phyloP scores from a whole-genome alignment of 306 rosid species.

The Erythrophleum fordii region DNA sequence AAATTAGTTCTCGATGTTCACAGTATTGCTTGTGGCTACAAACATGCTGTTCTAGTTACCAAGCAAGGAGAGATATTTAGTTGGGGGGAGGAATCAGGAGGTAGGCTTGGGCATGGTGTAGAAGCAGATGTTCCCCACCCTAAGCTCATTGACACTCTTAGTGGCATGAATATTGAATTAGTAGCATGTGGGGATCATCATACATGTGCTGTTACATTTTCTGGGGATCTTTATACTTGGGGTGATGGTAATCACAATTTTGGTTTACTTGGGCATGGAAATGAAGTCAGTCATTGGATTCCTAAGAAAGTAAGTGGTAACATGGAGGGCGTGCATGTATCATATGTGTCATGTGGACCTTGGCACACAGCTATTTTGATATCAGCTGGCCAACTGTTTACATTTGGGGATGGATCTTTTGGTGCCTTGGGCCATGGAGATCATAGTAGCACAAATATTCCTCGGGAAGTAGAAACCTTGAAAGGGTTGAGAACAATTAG shows the following conservation, averaged over 20 bases:
- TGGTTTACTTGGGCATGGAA: conserved; percentile 87
- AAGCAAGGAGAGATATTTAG: conserved; percentile 92
- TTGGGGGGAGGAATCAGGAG: conserved; percentile 96
- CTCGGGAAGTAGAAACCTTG: conserved; percentile 77
- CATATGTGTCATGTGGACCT: conserved; percentile 84
- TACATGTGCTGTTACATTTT: conserved; percentile 83
- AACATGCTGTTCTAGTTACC: conserved; percentile 80
- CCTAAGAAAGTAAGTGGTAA: conserved; percentile 76
- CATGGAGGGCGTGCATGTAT: conserved; percentile 70
- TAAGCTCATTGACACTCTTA: conserved; percentile 67
- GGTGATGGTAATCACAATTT: conserved; percentile 76
- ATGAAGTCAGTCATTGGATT: conserved; percentile 80
- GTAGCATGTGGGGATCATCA: conserved; percentile 95
- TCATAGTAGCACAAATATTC: conserved; percentile 63
- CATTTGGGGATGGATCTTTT: conserved; percentile 95
- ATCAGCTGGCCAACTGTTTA: conserved; percentile 83
- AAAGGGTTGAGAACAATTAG: conserved; percentile 67
- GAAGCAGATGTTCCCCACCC: conserved; percentile 81
- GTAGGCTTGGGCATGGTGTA: conserved; percentile 94
- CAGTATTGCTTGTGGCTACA: conserved; percentile 79
- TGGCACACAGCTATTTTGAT: conserved; percentile 94
- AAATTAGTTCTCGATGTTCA: conserved; percentile 83
- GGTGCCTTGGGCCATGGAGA: conserved; percentile 97
- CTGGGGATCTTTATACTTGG: conserved; percentile 95
- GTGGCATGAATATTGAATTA: conserved; percentile 70